Evolutionary conservation across 192 early-diverging fungal species (phyloP).

Genomic region (Cladochytrium replicatum): DNA sequence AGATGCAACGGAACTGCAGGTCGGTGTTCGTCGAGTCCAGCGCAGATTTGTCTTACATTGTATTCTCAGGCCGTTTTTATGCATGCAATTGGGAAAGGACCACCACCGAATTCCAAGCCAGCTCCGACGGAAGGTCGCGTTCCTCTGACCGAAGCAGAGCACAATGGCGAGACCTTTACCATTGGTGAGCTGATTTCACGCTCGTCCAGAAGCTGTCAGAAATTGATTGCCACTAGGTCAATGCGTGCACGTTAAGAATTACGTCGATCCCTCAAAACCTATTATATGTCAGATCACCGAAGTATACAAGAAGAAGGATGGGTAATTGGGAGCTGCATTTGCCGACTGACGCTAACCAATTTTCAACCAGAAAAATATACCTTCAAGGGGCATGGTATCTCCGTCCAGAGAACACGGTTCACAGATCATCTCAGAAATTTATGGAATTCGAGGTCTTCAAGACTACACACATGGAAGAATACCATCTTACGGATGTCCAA

Average conservation of each 20-base stretch:
- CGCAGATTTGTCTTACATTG: slow-evolving; percentile 3
- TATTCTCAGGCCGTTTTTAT: slow-evolving; percentile 3
- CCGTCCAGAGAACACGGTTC: slow-evolving; percentile 55
- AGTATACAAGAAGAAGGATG: slow-evolving; percentile 34
- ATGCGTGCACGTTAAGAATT: slow-evolving; percentile 28
- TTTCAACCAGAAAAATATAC: background rate
- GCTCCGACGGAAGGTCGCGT: too few relatives aligned
- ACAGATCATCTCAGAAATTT: slow-evolving; percentile 45
- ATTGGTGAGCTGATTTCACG: slow-evolving; percentile 1
- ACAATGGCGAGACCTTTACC: too few relatives aligned
- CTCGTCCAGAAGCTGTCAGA: background rate
- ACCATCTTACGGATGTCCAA: slow-evolving; percentile 40
- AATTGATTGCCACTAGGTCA: background rate
- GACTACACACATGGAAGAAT: slow-evolving; percentile 42
- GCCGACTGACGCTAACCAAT: background rate
- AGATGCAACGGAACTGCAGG: slow-evolving; percentile 43
- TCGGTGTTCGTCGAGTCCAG: slow-evolving; percentile 8
- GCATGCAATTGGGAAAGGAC: background rate
- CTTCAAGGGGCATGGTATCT: slow-evolving; percentile 46
- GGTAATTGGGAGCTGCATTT: slow-evolving; percentile 11
- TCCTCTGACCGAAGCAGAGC: too few relatives aligned
- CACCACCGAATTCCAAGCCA: too few relatives aligned
- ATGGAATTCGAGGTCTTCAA: slow-evolving; percentile 59
- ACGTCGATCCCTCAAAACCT: slow-evolving; percentile 42
- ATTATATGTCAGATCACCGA: slow-evolving; percentile 49